These are phyloP conservation scores for Candida incommunis DNA, from an alignment of 805 yeast species.

Conservation along the genomic window DNA sequence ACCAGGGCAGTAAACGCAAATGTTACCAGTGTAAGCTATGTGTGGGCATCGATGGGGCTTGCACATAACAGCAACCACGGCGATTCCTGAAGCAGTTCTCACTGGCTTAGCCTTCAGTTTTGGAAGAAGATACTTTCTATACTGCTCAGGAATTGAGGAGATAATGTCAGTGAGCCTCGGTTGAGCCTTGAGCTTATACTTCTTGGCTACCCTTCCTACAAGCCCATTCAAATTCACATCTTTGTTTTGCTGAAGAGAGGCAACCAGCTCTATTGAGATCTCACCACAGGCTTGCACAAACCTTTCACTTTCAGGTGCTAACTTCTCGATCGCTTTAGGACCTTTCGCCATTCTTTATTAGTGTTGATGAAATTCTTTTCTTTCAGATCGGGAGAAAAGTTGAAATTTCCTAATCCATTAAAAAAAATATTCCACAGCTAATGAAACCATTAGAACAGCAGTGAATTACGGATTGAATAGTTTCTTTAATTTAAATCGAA, in stretches of 20 bases:
- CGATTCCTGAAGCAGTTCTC: slow-evolving; percentile 96
- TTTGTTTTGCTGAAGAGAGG: slow-evolving; percentile 55
- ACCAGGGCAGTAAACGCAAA: slow-evolving; percentile 96
- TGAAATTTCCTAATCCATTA: no score
- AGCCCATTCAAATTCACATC: slow-evolving; percentile 86
- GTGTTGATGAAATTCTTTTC: no score
- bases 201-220: slow-evolving; percentile 72
- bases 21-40: slow-evolving; percentile 96
- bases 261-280: slow-evolving; percentile 71
- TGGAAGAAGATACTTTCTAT: slow-evolving; percentile 80
- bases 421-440: no score
- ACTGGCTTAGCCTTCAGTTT: slow-evolving; percentile 97
- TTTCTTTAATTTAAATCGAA: no score
- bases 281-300: slow-evolving; percentile 89
- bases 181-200: slow-evolving; percentile 80
- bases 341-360: background rate
- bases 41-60: slow-evolving; percentile 99
- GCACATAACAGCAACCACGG: slow-evolving; percentile 98
- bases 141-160: slow-evolving; percentile 89
- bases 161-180: slow-evolving; percentile 93
- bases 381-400: no score
- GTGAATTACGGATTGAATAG: no score
- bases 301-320: slow-evolving; percentile 85
- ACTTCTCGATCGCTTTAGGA: slow-evolving; percentile 22
- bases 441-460: no score